Evolutionary conservation across 2,329 filamentous ascomycete genomes (phyloP), one percentile per base, ranked within the genome.

Genomic region (Thielaviopsis euricoi): DNA sequence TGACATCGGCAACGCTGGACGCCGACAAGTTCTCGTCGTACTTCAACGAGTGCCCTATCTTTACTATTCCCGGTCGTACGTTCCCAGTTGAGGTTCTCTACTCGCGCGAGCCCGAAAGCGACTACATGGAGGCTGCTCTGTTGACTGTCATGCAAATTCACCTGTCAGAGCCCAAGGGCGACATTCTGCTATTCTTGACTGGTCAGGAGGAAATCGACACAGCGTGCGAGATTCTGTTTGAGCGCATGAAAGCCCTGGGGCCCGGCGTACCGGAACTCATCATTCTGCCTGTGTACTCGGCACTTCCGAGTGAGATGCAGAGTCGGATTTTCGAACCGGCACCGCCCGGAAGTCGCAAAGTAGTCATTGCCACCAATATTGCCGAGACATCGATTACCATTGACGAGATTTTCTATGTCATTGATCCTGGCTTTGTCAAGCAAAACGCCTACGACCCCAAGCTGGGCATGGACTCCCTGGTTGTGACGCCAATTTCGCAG

Each of bases 101-200:
- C 70, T 95, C 88, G 2, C 81, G 87, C 58, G 93, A 98, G 66
- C 93, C 94, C 0, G 93, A 97, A 67, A 89, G 87, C 0, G 94
- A 98, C 67, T 98, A 98, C 65, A 75, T 98, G 15, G 93, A 97
- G 68, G 84, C 90, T 1, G 89, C 93, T 0, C 75, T 98, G n/a
- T 86, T 90, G 15, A 97, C 93, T 0, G 89, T 96, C 53, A 96
- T 98, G 91, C 89, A 97, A 67, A 97, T 98, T 57, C 93, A 98
- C 68, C 73, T 98, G 19, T 93, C 86, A 1, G 93, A 98, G 66
- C 89, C 90, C 6, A 79, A 84, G 19, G 93, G 93, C 63, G 94
- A 98, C 66, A 96, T 98, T 55, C 72, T 98, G n/a, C 76, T 98
- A 1, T 98, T 98, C 74, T 77, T 98, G 64, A 98, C 94, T 0